Evolutionary conservation across 2,329 filamentous ascomycete species (phyloP).

Genomic region (Botryotinia narcissicola): DNA sequence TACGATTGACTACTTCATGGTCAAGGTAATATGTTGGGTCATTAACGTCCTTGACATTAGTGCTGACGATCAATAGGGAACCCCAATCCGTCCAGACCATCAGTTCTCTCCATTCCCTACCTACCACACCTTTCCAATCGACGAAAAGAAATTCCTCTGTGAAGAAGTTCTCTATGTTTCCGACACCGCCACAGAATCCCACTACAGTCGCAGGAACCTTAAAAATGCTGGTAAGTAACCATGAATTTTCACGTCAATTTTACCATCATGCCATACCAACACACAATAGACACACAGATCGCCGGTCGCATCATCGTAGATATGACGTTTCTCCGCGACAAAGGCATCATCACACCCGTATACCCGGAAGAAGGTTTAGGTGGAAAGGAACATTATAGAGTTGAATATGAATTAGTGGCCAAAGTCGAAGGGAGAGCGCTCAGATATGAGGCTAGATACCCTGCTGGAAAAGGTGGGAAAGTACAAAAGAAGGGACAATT

Average conservation of each 20-base stretch:
- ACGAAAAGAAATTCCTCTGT: constrained; percentile 22
- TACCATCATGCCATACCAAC: not conserved
- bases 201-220: constrained; percentile 16
- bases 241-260: not conserved
- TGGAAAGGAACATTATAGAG: constrained; percentile 20
- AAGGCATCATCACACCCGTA: constrained; percentile 19
- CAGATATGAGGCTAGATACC: constrained; percentile 28
- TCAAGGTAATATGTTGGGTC: constrained; percentile 20
- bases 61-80: constrained; percentile 19
- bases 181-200: constrained; percentile 22
- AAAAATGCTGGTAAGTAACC: constrained; percentile 22
- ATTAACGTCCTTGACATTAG: not conserved
- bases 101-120: constrained; percentile 14
- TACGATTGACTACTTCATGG: constrained; percentile 28
- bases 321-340: constrained; percentile 27
- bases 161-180: constrained; percentile 29
- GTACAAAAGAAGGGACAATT: constrained; percentile 18
- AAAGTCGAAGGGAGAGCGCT: constrained; percentile 28
- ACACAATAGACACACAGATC: constrained; percentile 23
- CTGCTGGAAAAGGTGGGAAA: constrained; percentile 9
- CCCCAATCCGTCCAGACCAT: constrained; percentile 19
- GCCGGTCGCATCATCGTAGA: constrained; percentile 26
- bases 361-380: not conserved
- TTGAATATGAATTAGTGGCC: constrained; percentile 27
- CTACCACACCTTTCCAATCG: constrained; percentile 22